phyloP scores from a whole-genome alignment of 192 early-diverging fungal genomes.

The Cetraspora pellucida region DNA sequence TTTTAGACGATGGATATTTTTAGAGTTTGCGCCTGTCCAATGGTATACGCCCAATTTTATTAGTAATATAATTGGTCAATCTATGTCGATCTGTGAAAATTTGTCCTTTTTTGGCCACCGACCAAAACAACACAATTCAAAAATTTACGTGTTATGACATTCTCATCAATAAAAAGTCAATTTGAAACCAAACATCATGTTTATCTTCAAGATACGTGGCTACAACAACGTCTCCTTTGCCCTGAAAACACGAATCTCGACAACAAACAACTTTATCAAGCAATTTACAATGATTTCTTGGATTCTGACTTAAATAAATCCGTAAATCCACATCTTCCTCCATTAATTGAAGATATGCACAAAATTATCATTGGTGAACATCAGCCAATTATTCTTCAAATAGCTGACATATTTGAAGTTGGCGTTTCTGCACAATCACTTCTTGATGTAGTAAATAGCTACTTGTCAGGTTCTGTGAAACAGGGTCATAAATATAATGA shows the following conservation, averaged over 20 bases:
- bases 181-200: background rate
- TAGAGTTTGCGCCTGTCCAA: no score
- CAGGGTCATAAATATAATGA: slow-evolving; percentile 19
- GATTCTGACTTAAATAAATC: background rate
- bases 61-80: no score
- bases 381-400: background rate
- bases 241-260: background rate
- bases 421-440: background rate
- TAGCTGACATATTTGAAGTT: slow-evolving; percentile 18
- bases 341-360: background rate
- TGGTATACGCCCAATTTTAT: no score
- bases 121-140: no score
- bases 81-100: no score
- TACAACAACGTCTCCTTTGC: background rate
- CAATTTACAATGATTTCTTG: slow-evolving; percentile 6
- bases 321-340: background rate
- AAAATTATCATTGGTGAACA: background rate
- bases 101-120: no score
- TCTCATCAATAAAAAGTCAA: background rate
- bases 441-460: background rate
- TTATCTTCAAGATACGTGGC: background rate
- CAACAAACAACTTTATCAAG: background rate
- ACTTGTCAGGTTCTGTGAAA: slow-evolving; percentile 6
- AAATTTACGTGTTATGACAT: background rate
- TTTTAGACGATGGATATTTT: no score